phyloP scores from a whole-genome alignment of 164 flowering plant species.

The Santalum album region DNA sequence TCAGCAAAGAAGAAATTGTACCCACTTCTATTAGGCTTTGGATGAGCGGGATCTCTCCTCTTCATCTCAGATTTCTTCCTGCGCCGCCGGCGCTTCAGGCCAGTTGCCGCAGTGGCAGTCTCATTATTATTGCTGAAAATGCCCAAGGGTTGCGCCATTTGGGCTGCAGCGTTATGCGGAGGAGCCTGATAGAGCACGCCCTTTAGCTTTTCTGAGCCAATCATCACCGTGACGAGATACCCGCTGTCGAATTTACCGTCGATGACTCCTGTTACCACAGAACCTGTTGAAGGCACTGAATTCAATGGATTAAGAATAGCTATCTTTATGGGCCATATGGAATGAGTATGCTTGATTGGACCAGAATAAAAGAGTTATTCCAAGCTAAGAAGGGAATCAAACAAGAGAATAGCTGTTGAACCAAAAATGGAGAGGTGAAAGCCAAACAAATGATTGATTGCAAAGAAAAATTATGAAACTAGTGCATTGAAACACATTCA shows the following conservation, averaged over 20 bases:
- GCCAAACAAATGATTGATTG: no score
- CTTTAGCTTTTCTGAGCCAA: constrained; percentile 54
- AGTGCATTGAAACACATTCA: no score
- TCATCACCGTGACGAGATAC: constrained; percentile 60
- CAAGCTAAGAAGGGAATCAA: no score
- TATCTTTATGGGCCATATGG: neutral
- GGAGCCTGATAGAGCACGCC: constrained; percentile 82
- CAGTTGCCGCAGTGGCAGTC: neutral
- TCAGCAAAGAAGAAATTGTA: constrained; percentile 94
- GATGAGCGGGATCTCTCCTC: constrained; percentile 84
- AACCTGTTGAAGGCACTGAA: constrained; percentile 22
- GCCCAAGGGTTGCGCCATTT: constrained; percentile 9
- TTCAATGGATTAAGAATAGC: constrained; percentile 16
- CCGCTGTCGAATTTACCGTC: constrained; percentile 81
- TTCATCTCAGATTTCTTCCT: constrained; percentile 84
- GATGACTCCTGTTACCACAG: constrained; percentile 57
- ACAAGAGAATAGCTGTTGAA: no score
- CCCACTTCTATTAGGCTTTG: constrained; percentile 92
- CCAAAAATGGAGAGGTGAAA: no score
- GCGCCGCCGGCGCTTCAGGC: constrained; percentile 21
- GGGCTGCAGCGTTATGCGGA: constrained; percentile 19
- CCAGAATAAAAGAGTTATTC: no score
- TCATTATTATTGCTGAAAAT: constrained; percentile 4
- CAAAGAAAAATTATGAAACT: no score
- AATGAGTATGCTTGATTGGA: no score